A percentile compares a stretch with the other conserved stretches of the same genome.
These are phyloP conservation scores for Syzygium syzygioides DNA, from an alignment of 441 rosid species.

Conservation along the genomic window DNA sequence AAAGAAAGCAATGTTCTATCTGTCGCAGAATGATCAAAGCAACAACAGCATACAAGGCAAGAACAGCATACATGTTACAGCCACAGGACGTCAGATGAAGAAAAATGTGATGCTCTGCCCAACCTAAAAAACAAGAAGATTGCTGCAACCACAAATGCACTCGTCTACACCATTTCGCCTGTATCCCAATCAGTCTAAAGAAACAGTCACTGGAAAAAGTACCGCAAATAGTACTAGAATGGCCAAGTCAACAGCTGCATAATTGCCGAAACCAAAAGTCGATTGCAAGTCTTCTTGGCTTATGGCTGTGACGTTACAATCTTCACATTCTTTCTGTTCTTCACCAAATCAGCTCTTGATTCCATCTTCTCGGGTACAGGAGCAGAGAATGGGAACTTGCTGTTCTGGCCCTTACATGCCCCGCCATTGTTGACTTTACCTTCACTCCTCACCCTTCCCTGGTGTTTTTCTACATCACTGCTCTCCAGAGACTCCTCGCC, in stretches of 20 bases:
- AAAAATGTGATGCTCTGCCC: neutral
- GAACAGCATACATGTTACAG: neutral
- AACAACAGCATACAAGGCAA: neutral
- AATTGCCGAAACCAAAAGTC: neutral
- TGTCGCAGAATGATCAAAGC: neutral
- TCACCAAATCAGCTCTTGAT: constrained; percentile 35
- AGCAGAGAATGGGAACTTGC: constrained; percentile 45
- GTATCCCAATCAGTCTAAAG: neutral
- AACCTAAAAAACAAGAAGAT: neutral
- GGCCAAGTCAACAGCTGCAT: neutral
- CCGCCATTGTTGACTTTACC: constrained; percentile 9
- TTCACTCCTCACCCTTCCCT: constrained; percentile 6
- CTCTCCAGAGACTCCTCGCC: constrained; percentile 23
- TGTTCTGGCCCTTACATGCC: constrained; percentile 23
- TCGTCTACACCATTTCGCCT: neutral
- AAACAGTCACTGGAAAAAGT: neutral
- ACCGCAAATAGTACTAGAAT: neutral
- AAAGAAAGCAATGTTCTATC: neutral
- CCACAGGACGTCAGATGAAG: neutral
- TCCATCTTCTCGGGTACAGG: constrained; percentile 85
- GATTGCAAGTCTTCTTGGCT: neutral
- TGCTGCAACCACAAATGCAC: neutral
- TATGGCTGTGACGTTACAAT: constrained; percentile 8
- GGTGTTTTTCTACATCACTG: constrained; percentile 23
- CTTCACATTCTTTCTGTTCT: constrained; percentile 30